These are phyloP conservation scores for Ganoderma lingzhi DNA, from an alignment of 1,284 basidiomycete genomes.

Conservation along the genomic window DNA sequence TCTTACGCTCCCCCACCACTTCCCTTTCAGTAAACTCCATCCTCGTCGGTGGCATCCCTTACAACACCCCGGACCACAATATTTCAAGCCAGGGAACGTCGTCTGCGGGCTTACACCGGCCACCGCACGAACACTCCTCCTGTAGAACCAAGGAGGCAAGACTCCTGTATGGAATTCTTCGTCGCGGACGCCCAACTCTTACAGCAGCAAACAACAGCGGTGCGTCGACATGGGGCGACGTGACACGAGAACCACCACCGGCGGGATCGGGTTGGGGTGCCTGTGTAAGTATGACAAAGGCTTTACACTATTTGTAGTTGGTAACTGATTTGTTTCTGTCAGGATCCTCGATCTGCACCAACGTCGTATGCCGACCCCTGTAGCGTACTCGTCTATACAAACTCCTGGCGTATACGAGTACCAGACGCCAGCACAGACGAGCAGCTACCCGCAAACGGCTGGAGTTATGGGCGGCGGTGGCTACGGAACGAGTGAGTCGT, in stretches of 20 bases:
- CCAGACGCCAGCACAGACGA: constrained; percentile 49
- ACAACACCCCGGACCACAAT: too few relatives aligned
- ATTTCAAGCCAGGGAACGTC: too few relatives aligned
- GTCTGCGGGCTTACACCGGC: too few relatives aligned
- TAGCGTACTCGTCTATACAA: too few relatives aligned
- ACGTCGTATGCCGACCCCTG: constrained; percentile 25
- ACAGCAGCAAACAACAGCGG: constrained; percentile 46
- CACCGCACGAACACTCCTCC: constrained; percentile 68
- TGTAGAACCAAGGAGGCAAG: constrained; percentile 56
- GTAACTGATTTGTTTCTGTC: neutral
- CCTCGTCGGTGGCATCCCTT: too few relatives aligned
- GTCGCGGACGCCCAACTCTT: constrained; percentile 78
- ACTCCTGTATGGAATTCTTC: constrained; percentile 69
- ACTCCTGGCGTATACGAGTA: constrained; percentile 51
- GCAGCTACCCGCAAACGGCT: constrained; percentile 48
- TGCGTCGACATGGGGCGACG: constrained; percentile 40
- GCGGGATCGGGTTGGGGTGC: constrained; percentile 22
- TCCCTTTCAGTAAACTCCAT: too few relatives aligned
- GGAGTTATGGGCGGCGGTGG: constrained; percentile 57
- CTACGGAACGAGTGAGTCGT: constrained; percentile 20
- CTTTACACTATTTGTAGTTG: neutral
- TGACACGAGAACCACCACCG: constrained; percentile 43
- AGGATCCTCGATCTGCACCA: constrained; percentile 22
- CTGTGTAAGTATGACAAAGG: constrained; percentile 31
- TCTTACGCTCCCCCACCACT: too few relatives aligned